Evolutionary conservation across 2,329 filamentous ascomycete species (phyloP), one percentile per base, ranked within the genome.

Genomic region (Aspergillus floridensis): DNA sequence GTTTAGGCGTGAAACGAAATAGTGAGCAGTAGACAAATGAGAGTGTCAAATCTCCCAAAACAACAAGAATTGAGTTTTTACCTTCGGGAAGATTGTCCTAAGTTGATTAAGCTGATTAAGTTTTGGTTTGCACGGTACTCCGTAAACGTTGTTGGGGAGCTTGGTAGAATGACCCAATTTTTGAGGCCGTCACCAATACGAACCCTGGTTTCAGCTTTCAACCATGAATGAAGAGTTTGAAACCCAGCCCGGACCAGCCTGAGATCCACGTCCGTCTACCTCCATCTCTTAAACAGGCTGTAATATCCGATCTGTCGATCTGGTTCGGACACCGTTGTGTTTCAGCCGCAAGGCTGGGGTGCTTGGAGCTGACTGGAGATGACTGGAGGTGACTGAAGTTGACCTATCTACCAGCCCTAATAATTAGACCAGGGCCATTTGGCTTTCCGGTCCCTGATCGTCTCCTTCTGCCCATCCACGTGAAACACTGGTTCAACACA

Each of bases 261-360:
- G 24, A 16, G 44, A 53, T 24, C 38, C 16, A 12, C 32, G 26
- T 8, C 32, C 32, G 11, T 35, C 5, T 14, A 16, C 11, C 10
- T 12, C 32, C 26, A 31, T 47, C n/a, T 10, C 41, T 11, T 16
- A 14, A 44, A 16, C n/a, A n/a, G 53, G 53, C 10, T 54, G 52
- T 55, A 47, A 48, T 35, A 55, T 55, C 53, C 41, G 53, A 32
- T 29, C 29, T 21, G 31, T 26, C 38, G 53, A 55, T 55, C 53
- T n/a, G 19, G 41, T 29, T 44, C 53, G 46, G 53, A 55, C 46
- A 19, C 26, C 24, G 41, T 48, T 44, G 41, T 24, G 51, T 53
- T 53, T 21, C 51, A 53, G 22, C 14, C 21, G 16, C 14, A 22
- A 5, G 21, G 29, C 32, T 5, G 32, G 26, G 26, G 26, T 10